phyloP scores from a whole-genome alignment of 2,329 filamentous ascomycete genomes.

The Incumbomyces delicatus region DNA sequence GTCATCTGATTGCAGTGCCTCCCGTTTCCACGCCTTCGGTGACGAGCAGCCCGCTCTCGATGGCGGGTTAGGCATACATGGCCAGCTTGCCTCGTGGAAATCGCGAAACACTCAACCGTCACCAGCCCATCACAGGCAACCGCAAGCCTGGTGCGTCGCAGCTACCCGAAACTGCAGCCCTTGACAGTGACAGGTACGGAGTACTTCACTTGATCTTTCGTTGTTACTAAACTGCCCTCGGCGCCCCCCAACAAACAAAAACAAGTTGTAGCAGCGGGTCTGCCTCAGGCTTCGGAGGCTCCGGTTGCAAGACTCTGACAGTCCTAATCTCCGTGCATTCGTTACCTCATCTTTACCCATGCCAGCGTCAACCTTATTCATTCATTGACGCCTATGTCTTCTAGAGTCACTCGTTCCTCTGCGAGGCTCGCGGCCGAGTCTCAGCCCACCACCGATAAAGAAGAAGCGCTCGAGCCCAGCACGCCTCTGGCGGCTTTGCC shows the following conservation, averaged over 20 bases:
- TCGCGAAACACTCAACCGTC: conserved; percentile 20
- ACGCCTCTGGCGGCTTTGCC: neutral
- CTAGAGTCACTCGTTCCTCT: conserved; percentile 92
- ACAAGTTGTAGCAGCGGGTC: too few species aligned
- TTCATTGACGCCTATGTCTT: conserved; percentile 67
- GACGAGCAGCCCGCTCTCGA: conserved; percentile 10
- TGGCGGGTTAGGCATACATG: conserved; percentile 20
- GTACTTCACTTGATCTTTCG: conserved; percentile 4
- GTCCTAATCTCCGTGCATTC: conserved; percentile 13
- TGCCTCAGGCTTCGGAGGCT: neutral
- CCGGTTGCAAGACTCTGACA: conserved; percentile 5
- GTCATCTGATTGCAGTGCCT: neutral
- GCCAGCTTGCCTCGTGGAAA: conserved; percentile 19
- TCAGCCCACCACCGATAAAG: conserved; percentile 10
- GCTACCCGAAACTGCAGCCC: conserved; percentile 6
- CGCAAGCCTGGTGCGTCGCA: conserved; percentile 22
- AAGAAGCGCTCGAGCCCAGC: conserved; percentile 37
- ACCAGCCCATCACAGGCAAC: conserved; percentile 27
- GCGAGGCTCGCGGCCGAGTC: conserved; percentile 73
- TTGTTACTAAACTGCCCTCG: neutral
- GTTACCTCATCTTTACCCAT: conserved; percentile 9
- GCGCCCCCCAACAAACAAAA: conserved; percentile 2
- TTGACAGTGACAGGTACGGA: conserved; percentile 5
- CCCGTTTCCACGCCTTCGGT: conserved; percentile 9
- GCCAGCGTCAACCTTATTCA: conserved; percentile 1